phyloP scores from a whole-genome alignment of 2,329 filamentous ascomycete genomes.

The Coniochaeta pulveracea region DNA sequence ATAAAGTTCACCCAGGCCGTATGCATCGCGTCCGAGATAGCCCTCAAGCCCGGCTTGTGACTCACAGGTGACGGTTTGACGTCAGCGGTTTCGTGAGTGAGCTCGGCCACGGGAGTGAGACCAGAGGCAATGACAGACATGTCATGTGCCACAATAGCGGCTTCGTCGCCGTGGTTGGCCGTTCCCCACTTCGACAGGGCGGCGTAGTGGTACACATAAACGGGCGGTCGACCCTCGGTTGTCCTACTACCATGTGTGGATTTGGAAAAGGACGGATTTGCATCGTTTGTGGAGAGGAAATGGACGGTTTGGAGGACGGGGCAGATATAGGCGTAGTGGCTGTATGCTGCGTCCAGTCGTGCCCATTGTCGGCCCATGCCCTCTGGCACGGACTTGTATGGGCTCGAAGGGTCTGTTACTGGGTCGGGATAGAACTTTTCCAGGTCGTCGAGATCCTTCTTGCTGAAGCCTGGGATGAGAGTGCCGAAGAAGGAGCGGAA shows the following conservation, averaged over 20 bases:
- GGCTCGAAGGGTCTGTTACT: conserved; percentile 16
- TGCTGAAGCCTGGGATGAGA: conserved; percentile 46
- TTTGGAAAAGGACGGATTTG: conserved; percentile 3
- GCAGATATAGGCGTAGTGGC: conserved; percentile 53
- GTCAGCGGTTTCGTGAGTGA: no score
- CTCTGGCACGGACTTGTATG: conserved; percentile 18
- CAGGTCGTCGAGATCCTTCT: conserved; percentile 40
- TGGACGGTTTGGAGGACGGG: conserved; percentile 50
- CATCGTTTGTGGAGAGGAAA: conserved; percentile 19
- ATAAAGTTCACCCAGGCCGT: conserved; percentile 28
- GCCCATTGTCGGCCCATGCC: conserved; percentile 42
- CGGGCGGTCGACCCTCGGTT: conserved; percentile 11
- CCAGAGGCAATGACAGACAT: conserved; percentile 17
- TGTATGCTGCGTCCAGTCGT: conserved; percentile 48
- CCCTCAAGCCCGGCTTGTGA: conserved; percentile 22
- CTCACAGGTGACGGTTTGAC: not conserved
- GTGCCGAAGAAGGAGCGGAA: conserved; percentile 50
- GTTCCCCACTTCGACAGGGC: conserved; percentile 26
- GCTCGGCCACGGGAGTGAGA: not conserved
- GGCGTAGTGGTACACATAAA: conserved; percentile 51
- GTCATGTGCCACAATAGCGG: conserved; percentile 30
- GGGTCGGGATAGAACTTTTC: conserved; percentile 54
- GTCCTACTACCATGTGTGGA: conserved; percentile 6
- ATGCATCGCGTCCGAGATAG: conserved; percentile 29
- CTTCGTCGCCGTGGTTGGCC: conserved; percentile 37